Conservation (phyloP, 352 stramenopile genomes). For the Thraustochytrium striatum region DNA sequence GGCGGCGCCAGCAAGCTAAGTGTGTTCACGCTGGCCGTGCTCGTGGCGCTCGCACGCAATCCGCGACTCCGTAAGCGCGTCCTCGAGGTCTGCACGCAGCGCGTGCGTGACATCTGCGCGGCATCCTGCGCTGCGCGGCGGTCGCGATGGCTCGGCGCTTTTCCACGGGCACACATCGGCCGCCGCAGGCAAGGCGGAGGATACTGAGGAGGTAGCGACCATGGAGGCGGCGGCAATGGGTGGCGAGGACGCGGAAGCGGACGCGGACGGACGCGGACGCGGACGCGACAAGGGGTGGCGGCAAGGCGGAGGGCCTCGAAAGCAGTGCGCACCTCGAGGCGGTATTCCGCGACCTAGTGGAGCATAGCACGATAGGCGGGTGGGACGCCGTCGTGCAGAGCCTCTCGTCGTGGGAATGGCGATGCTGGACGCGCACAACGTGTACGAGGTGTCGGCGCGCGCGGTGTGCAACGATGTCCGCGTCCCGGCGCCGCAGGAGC, state of each 20-base stretch:
- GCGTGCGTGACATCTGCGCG: not conserved
- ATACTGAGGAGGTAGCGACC: too few species aligned
- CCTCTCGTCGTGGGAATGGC: constrained; percentile 12
- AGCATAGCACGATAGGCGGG: not conserved
- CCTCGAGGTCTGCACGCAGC: not conserved
- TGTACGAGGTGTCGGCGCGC: not conserved
- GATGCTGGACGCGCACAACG: constrained; percentile 29
- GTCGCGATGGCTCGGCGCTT: too few species aligned
- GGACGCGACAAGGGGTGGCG: too few species aligned
- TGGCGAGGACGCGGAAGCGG: too few species aligned
- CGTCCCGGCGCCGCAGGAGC: too few species aligned
- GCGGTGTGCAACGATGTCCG: constrained; percentile 3
- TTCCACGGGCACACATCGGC: too few species aligned
- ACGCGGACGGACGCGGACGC: too few species aligned
- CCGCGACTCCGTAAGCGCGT: constrained; percentile 15
- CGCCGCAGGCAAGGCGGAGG: too few species aligned
- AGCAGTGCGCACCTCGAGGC: not conserved
- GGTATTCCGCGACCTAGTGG: not conserved
- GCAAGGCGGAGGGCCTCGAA: too few species aligned
- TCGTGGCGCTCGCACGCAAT: constrained; percentile 1
- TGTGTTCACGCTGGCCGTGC: not conserved
- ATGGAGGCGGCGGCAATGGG: too few species aligned
- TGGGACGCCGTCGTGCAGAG: constrained; percentile 42
- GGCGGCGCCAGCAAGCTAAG: constrained; percentile 1
- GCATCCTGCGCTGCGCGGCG: too few species aligned